Conservation (phyloP, 169 alveolate species). For the Plasmodium fragile region DNA sequence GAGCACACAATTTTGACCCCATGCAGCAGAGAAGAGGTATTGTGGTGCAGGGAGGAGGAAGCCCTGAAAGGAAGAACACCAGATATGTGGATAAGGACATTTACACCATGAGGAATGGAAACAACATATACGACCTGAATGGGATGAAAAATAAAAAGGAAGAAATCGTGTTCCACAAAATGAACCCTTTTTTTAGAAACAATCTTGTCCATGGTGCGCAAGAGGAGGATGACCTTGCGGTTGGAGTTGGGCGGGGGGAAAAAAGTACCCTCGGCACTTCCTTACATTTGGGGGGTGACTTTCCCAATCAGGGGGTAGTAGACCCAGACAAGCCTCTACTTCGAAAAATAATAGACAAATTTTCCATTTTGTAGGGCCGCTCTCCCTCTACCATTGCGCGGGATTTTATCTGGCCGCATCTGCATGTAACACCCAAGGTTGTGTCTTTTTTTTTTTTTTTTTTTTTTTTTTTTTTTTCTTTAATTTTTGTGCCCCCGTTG, state of each 20-base stretch:
- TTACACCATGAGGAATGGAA: constrained; percentile 3
- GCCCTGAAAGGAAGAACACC: background rate
- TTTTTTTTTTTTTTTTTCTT: background rate
- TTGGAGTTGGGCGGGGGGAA: background rate
- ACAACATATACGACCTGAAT: constrained; percentile 19
- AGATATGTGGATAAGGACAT: constrained; percentile 31
- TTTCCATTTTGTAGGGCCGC: background rate
- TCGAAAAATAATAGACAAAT: constrained; percentile 40
- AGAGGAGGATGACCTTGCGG: background rate
- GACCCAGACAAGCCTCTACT: background rate
- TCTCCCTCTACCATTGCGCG: background rate
- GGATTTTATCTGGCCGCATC: background rate
- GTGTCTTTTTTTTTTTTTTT: background rate
- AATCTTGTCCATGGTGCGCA: background rate
- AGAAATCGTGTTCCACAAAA: background rate
- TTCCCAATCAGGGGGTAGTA: background rate
- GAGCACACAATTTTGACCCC: background rate
- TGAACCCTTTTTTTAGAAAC: background rate
- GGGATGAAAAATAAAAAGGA: background rate
- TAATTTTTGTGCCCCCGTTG: background rate
- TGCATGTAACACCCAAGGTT: background rate
- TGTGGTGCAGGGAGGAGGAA: background rate
- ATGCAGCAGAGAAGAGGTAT: background rate
- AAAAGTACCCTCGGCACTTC: background rate
- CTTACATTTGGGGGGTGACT: background rate